Percentiles rank a stretch among this genome's conserved stretches.
These are phyloP conservation scores for Mychonastes homosphaera DNA, from an alignment of 139 green algal species.

Conservation along the genomic window DNA sequence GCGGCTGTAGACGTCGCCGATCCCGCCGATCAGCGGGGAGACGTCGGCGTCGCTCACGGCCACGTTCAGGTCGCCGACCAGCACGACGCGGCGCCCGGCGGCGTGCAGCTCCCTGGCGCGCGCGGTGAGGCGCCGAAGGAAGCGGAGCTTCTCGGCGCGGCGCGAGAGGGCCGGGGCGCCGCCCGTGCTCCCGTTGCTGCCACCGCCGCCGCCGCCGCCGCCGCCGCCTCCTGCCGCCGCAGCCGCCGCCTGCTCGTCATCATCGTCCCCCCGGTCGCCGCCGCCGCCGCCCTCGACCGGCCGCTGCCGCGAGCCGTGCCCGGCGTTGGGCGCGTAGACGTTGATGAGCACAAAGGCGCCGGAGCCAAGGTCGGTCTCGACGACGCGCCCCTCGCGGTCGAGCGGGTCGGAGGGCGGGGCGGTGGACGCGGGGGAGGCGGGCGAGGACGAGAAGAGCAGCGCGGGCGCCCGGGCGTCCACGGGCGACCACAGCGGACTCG, in stretches of 20 bases:
- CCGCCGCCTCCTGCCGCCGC: slow-evolving; percentile 31
- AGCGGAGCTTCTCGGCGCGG: background rate
- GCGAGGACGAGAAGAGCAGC: background rate
- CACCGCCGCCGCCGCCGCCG: background rate
- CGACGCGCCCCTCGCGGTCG: slow-evolving; percentile 8
- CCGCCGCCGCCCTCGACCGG: slow-evolving; percentile 56
- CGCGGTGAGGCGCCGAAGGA: slow-evolving; percentile 1
- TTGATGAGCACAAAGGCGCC: slow-evolving; percentile 61
- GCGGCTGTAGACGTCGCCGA: slow-evolving; percentile 21
- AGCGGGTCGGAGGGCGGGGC: background rate
- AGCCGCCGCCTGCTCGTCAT: slow-evolving; percentile 23
- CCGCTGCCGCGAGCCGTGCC: slow-evolving; percentile 31
- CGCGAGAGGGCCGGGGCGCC: background rate
- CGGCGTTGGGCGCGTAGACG: slow-evolving; percentile 75
- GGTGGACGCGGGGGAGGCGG: background rate
- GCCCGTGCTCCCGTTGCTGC: background rate
- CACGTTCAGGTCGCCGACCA: slow-evolving; percentile 59
- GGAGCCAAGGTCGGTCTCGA: slow-evolving; percentile 53
- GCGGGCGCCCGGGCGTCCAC: background rate
- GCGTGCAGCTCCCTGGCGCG: no score
- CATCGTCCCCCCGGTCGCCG: slow-evolving; percentile 26
- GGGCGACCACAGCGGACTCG: background rate
- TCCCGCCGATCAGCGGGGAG: no score
- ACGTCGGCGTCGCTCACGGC: no score
- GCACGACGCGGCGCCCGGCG: no score